Evolutionary conservation across 2,329 filamentous ascomycete genomes (phyloP), one percentile per base, ranked within the genome.

Genomic region (Pyricularia sp.): DNA sequence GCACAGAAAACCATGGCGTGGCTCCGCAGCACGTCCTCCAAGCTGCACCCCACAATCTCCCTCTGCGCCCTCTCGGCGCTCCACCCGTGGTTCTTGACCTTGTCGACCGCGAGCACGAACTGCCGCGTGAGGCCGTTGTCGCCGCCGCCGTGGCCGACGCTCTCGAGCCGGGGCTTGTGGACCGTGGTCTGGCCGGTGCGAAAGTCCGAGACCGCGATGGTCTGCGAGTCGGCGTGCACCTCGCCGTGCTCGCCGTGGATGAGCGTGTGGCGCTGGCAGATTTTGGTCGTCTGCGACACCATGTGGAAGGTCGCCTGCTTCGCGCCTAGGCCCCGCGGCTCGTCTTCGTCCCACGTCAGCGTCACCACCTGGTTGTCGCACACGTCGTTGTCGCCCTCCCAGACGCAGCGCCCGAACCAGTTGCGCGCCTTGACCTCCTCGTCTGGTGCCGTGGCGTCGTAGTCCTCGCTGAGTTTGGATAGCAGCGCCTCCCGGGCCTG

Each of bases 381-480:
- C 61, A 98, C 95, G 75, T 96, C 89, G 79, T 98, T 99, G 79
- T 97, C 93, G 4, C 90, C 84, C 77, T 97, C 95, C 80, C 90
- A 98, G 1, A 98, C 95, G 76, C 95, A 99, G n/a, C 94, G 88
- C 0, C 95, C 95, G 75, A 93, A 98, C 93, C 93, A 91, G 72
- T 90, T 90, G 11, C 84, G 81, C 5, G 80, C 79, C 3, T 82
- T 81, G 1, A 85, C 76, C n/a, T 82, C 79, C 1, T 79, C 75
- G 68, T 80, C 77, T 4, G 84, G 81, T 0, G 83, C 86, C 7
- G 78, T 76, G 1, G 79, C 75, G 17, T 83, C 80, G 70, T 89
- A 88, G 74, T 88, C 85, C 67, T 87, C 83, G 25, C 79, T 76
- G 9, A 81, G 73, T 20, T 81, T 79, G 30, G 68, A 69, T 23